Evolutionary conservation across 257 asterid species (phyloP).

Genomic region (Solanum stenotomum): DNA sequence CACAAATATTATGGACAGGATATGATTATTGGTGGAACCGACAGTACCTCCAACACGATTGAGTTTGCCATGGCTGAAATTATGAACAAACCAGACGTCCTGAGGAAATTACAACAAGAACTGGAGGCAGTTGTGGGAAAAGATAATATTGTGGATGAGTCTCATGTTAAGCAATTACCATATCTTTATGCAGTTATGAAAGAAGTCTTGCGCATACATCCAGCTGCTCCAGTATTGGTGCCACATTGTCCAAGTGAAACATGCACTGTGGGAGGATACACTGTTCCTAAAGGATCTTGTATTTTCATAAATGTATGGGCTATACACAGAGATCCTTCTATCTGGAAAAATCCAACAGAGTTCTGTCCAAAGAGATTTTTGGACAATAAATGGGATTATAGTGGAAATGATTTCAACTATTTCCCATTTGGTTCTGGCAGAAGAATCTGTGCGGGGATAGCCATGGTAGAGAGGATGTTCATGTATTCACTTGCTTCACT

Average conservation of each 20-base stretch:
- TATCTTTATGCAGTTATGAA: constrained; percentile 47
- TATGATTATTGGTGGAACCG: constrained; percentile 67
- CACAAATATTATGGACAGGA: constrained; percentile 23
- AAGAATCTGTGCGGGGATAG: constrained; percentile 53
- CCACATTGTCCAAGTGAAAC: constrained; percentile 59
- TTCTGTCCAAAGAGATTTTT: constrained; percentile 47
- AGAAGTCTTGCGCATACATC: constrained; percentile 50
- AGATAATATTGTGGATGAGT: constrained; percentile 38
- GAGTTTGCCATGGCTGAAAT: constrained; percentile 66
- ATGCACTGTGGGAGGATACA: constrained; percentile 34
- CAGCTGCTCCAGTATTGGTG: constrained; percentile 51
- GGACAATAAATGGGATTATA: constrained; percentile 33
- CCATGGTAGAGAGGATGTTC: constrained; percentile 59
- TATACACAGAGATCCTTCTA: constrained; percentile 40
- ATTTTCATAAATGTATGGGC: constrained; percentile 66
- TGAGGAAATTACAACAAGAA: constrained; percentile 40
- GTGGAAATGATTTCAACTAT: constrained; percentile 46
- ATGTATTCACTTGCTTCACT: constrained; percentile 51
- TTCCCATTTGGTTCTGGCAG: constrained; percentile 66
- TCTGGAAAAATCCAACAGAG: constrained; percentile 41
- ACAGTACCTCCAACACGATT: constrained; percentile 51
- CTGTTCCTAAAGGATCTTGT: constrained; percentile 41
- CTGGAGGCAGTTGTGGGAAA: constrained; percentile 39
- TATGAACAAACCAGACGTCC: constrained; percentile 39
- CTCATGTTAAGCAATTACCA: constrained; percentile 35